phyloP scores from a whole-genome alignment of 305 asterid genomes.

The Fraxinus sp. region DNA sequence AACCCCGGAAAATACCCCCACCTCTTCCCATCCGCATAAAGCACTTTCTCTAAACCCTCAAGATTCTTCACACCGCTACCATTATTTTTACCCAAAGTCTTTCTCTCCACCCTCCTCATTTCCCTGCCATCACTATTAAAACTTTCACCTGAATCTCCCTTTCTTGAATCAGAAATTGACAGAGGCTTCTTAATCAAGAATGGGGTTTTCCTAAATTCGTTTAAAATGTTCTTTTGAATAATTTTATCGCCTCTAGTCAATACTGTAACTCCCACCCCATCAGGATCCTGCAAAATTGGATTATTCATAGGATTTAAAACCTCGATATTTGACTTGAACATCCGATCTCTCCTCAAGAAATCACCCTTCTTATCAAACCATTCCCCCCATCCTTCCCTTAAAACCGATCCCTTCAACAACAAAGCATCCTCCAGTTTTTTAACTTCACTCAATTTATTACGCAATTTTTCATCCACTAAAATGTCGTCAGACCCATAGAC shows the following conservation, averaged over 20 bases:
- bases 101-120: conserved; percentile 44
- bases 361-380: conserved; percentile 96
- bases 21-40: conserved; percentile 83
- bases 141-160: conserved; percentile 13
- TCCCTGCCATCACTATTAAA: conserved; percentile 21
- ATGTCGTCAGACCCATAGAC: conserved; percentile 82
- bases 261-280: conserved; percentile 67
- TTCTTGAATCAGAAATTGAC: conserved; percentile 37
- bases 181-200: conserved; percentile 62
- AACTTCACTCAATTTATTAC: conserved; percentile 58
- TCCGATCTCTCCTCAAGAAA: conserved; percentile 79
- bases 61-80: conserved; percentile 23
- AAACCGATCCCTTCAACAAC: conserved; percentile 74
- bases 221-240: conserved; percentile 53
- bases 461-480: conserved; percentile 64
- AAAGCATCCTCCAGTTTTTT: conserved; percentile 72
- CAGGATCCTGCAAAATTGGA: conserved; percentile 90
- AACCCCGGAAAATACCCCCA: conserved; percentile 95
- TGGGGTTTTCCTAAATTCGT: conserved; percentile 63
- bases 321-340: conserved; percentile 84
- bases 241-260: conserved; percentile 76
- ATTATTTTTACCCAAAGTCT: conserved; percentile 45
- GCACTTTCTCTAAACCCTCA: conserved; percentile 33
- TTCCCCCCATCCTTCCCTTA: conserved; percentile 97
- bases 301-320: conserved; percentile 72